Evolutionary conservation across 2,329 filamentous ascomycete genomes (phyloP), one percentile per base, ranked within the genome.

Genomic region (Pseudogymnoascus sp.): DNA sequence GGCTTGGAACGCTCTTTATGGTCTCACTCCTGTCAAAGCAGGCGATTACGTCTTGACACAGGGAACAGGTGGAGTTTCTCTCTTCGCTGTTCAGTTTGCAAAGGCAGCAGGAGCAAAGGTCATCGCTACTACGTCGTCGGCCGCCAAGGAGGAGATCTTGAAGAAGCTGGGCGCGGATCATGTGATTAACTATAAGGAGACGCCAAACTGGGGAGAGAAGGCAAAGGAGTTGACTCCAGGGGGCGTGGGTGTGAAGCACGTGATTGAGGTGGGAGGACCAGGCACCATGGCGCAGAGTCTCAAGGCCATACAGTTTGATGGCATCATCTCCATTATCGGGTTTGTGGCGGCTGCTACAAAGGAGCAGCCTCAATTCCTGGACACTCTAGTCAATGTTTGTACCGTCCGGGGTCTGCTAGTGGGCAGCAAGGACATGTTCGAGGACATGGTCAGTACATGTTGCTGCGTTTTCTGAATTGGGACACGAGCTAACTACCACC

Each of bases 1-100:
- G 0, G 79, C 80, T 1, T 85, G 82, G 82, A 85, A 85, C 65
- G 80, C 79, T 5, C 70, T 85, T 3, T 84, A 80, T 59, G 82
- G 82, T 52, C 79, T 66, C 59, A 71, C 74, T 73, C 61, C 65
- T 1, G 45, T 75, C 21, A 65, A 60, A 2, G 67, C 73, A 0
- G 75, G 75, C 0, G 68, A 77, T 6, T 71, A 69, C 63, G 74
- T 79, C 0, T 68, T 79, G 6, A 75, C 73, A 0, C 75, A 76
- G 60, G 77, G 77, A 6, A 78, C 76, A 0, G 76, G 77, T 1
- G 77, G 77, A 2, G 77, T 79, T 2, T 72, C 70, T 40, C 69
- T 72, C 10, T 72, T 74, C 39, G 72, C 71, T 1, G 29, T 76
- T 0, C 75, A 76, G 62, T 76, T 78, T 55, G 76, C 77, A 9